phyloP scores from a whole-genome alignment of 2,329 filamentous ascomycete genomes.

The Capronia americana region DNA sequence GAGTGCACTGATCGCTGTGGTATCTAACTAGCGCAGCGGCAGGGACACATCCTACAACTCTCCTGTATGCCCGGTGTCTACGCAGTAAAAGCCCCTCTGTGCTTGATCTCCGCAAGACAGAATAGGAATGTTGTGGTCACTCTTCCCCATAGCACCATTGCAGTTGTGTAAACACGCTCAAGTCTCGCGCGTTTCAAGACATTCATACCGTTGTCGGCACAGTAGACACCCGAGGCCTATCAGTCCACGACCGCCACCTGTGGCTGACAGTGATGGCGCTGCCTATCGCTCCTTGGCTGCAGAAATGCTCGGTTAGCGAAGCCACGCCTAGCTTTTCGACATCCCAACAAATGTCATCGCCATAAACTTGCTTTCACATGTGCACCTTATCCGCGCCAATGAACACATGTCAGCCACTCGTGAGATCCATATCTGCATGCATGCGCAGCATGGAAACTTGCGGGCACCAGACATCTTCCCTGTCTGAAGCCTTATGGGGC shows the following conservation, averaged over 20 bases:
- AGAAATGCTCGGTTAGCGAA: conserved; percentile 5
- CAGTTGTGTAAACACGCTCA: neutral
- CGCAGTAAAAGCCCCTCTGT: neutral
- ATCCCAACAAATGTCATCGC: conserved; percentile 14
- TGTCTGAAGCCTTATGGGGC: conserved; percentile 6
- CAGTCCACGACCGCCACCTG: neutral
- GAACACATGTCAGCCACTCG: conserved; percentile 14
- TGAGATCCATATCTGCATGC: conserved; percentile 9
- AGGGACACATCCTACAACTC: too few species aligned
- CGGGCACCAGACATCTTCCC: conserved; percentile 20
- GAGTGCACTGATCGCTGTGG: too few species aligned
- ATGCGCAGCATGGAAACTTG: conserved; percentile 9
- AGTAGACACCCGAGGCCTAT: neutral
- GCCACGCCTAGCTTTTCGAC: neutral
- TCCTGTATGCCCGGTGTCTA: neutral
- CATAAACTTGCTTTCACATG: conserved; percentile 13
- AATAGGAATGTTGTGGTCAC: neutral
- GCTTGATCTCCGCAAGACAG: neutral
- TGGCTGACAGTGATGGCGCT: neutral
- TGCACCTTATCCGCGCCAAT: conserved; percentile 19
- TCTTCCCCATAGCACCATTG: neutral
- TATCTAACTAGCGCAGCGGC: too few species aligned
- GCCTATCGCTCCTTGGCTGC: neutral
- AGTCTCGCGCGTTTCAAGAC: neutral
- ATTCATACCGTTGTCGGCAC: neutral